These are phyloP conservation scores for Leishmania mexicana DNA, from an alignment of 208 protist genomes.

Conservation along the genomic window DNA sequence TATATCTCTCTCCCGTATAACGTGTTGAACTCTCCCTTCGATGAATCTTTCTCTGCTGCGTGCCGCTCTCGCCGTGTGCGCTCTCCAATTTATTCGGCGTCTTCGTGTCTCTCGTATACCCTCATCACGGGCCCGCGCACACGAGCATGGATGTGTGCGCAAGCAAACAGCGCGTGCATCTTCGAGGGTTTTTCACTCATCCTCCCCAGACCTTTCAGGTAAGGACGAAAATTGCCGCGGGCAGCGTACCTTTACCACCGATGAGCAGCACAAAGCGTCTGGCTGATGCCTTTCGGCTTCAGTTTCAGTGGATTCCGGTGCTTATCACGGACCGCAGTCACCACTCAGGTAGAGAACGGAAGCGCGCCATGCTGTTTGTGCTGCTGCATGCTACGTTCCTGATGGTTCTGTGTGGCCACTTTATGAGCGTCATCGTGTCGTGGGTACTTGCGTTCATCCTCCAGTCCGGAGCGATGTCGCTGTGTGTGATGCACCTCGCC, in stretches of 20 bases:
- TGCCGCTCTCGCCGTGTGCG: not conserved
- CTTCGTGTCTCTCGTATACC: too few relatives aligned
- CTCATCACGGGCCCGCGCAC: not conserved
- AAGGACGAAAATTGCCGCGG: not conserved
- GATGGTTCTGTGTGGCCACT: conserved; percentile 45
- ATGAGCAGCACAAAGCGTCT: conserved; percentile 19
- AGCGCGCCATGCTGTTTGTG: conserved; percentile 49
- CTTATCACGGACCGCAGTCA: conserved; percentile 47
- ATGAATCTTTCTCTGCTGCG: not conserved
- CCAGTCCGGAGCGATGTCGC: conserved; percentile 43
- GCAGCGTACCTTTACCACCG: too few relatives aligned
- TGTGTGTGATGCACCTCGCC: conserved; percentile 45
- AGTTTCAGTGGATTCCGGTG: conserved; percentile 72
- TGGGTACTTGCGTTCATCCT: conserved; percentile 60
- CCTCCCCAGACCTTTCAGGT: not conserved
- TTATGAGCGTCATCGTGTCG: conserved; percentile 35
- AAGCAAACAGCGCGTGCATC: not conserved
- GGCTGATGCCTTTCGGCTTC: conserved; percentile 51
- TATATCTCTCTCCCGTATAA: not conserved
- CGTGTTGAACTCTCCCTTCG: not conserved
- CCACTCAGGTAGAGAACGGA: conserved; percentile 37
- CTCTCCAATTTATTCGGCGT: not conserved
- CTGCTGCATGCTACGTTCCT: conserved; percentile 60
- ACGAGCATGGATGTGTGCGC: not conserved
- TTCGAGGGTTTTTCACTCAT: not conserved